A percentile compares a stretch with the other conserved stretches of the same genome.
phyloP scores from a whole-genome alignment of 768 basidiomycete genomes.

The Cystofilobasidium capitatum region DNA sequence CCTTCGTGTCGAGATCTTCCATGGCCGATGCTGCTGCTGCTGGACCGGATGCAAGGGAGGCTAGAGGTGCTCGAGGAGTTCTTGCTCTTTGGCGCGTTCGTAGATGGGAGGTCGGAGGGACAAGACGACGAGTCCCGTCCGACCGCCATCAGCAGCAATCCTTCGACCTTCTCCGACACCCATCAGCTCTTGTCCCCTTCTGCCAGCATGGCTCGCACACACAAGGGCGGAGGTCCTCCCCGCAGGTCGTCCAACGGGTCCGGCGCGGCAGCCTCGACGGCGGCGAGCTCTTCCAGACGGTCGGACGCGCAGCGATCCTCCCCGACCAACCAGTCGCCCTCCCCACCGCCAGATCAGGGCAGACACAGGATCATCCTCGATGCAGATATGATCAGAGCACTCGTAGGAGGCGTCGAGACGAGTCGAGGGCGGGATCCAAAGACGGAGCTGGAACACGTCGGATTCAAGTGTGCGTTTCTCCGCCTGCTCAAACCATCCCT shows the following conservation, averaged over 20 bases:
- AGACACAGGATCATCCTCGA: not conserved
- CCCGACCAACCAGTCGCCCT: not conserved
- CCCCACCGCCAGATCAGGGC: not conserved
- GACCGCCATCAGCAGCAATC: not conserved
- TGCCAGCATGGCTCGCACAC: not conserved
- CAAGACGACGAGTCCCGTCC: not conserved
- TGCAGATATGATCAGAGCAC: not conserved
- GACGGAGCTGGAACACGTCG: not conserved
- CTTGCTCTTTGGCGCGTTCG: not conserved
- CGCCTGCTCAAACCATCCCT: not conserved
- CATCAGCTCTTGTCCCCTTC: not conserved
- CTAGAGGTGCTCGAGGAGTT: not conserved
- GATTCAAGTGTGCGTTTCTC: not conserved
- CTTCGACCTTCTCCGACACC: not conserved
- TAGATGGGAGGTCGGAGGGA: not conserved
- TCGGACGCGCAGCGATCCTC: not conserved
- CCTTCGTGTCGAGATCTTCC: constrained; percentile 9
- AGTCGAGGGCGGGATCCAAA: not conserved
- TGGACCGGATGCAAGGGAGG: not conserved
- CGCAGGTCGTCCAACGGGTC: not conserved
- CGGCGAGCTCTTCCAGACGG: not conserved
- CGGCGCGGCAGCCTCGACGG: not conserved
- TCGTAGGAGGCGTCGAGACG: not conserved
- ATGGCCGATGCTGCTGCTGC: not conserved
- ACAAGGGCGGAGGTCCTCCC: not conserved